Evolutionary conservation across 495 filamentous ascomycete genomes (phyloP), one percentile per base, ranked within the genome.

Genomic region (Chaetomium tenue): DNA sequence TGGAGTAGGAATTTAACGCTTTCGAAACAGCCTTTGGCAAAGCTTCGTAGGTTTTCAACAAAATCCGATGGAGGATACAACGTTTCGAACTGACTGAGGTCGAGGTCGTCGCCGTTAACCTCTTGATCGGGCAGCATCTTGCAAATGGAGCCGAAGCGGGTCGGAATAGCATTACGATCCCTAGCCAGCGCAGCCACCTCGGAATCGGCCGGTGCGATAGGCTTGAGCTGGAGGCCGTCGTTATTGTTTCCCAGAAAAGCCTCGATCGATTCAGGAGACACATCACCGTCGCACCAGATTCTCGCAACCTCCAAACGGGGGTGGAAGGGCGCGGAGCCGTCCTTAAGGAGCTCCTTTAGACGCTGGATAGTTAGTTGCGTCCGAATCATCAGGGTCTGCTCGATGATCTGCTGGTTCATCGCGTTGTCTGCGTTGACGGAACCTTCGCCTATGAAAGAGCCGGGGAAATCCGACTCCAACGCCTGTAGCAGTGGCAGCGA

Each of bases 301-400:
- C 40, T 58, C 22, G 62, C 50, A 7, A 74, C n/a, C 23, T 58
- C 16, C 20, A 62, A 25, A 2, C 48, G 42, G 1, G 67, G 67
- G 44, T 68, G 50, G 40, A 68, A 60, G 5, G 60, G 44, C 18
- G 20, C 12, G 9, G 18, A 20, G 9, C 58, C 44, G 8, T 67
- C 37, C 5, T 7, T 25, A 5, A 65, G 53, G 13, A 67, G 56
- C 12, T 25, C 28, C 20, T 59, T 3, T 3, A 73, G 65, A 13
- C 44, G 66, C 20, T 20, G 20, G 22, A 72, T 65, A 22, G 68
- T 61, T 5, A 68, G 62, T 16, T 72, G 72, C 22, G 64, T 71
- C 30, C 73, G 73, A 50, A 74, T 70, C 46, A 70, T 60, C 13
- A 72, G 12, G 11, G 58, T 46, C 44, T 63, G 62, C 1, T 63